Base-by-base conservation (phyloP, 2,329 filamentous ascomycete genomes). In the Ophiostoma ulmi region DNA sequence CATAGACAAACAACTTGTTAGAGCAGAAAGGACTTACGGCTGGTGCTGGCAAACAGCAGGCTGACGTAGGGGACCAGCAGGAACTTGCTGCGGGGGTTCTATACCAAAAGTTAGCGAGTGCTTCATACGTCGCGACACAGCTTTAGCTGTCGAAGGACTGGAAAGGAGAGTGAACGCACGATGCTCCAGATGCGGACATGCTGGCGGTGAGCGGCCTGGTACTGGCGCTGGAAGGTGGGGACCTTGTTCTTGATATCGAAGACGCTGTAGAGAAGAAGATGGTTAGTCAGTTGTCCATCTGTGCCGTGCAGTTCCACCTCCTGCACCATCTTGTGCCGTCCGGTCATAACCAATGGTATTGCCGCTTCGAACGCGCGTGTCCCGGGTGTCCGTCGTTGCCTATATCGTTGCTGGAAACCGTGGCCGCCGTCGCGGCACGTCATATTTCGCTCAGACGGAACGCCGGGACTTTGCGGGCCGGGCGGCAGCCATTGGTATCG, bases 171-270 rank as follows among this genome's bases (percentile, higher is more conserved):
- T 17, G n/a, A n/a, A 85, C 90, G 80, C 86, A 94, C 91, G 82
- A 93, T 93, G 81, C 87, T 84, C 91, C 91, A 94, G 79, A 92
- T 81, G 77, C 91, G 88, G 75, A 88, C 83, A 80, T 89, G 87
- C 74, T 83, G 81, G 77, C 86, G 87, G 81, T 91, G 91, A 76
- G 91, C 89, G 75, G 85, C 83, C 83, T 93, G 91, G 84, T 92
- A 93, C 76, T 87, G 81, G 78, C 87, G 85, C 86, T 94, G 91
- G 83, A 90, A 86, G 79, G 90, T 77, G 71, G 90, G 90, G 77
- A 94, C 91, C 78, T 86, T 87, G 87, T 94, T 94, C 80, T 87
- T 85, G 80, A 89, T 88, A 86, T 91, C 84, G 83, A 93, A 75
- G 78, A 89, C 77, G 78, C 86, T 87, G 76, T 20, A 38, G 58